Conservation (phyloP, 257 asterid species). For the Ophiorrhiza pumila region DNA sequence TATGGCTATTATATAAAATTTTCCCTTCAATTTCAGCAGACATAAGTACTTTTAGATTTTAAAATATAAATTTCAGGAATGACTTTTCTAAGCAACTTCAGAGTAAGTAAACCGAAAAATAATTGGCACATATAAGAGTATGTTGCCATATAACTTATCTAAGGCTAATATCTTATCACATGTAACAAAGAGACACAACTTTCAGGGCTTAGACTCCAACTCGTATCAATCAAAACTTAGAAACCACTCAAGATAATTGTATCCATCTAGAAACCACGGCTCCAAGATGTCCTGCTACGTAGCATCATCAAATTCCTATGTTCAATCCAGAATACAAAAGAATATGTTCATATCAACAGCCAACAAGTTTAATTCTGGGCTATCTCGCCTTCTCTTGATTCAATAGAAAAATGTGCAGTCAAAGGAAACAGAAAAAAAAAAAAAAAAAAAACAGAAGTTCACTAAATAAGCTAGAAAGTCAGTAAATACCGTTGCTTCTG, state of each 20-base stretch:
- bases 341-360: neutral
- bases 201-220: neutral
- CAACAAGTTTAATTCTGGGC: neutral
- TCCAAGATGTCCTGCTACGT: neutral
- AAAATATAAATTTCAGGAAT: no score
- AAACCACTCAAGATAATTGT: neutral
- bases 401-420: neutral
- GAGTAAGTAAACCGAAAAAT: neutral
- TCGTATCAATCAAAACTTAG: neutral
- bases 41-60: neutral
- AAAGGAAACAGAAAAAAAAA: neutral
- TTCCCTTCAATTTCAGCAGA: neutral
- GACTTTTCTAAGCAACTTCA: neutral
- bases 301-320: neutral
- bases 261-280: neutral
- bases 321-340: neutral
- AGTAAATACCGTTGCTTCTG: conserved; percentile 85
- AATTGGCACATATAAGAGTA: neutral
- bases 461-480: neutral
- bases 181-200: neutral
- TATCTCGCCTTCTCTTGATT: neutral
- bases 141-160: no score
- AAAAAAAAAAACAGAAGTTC: neutral
- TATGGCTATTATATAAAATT: no score
- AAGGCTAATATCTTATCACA: no score